Percentiles rank a stretch among this genome's conserved stretches.
phyloP scores from a whole-genome alignment of 2,329 filamentous ascomycete genomes.

The Cladophialophora chaetospira region DNA sequence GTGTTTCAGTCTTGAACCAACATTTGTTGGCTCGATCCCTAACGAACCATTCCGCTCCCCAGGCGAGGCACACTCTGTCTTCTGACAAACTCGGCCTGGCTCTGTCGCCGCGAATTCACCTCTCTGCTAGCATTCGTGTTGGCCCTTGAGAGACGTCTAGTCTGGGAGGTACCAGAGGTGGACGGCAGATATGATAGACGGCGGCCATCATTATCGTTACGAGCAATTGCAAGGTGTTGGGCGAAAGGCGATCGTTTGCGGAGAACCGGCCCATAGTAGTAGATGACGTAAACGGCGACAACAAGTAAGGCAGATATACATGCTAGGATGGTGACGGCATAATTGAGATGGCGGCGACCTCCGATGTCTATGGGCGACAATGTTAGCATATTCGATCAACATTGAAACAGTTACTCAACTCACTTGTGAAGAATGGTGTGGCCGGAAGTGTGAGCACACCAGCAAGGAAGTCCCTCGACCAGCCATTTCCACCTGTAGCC shows the following conservation, averaged over 20 bases:
- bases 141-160: conserved; percentile 22
- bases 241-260: conserved; percentile 66
- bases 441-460: conserved; percentile 65
- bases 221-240: conserved; percentile 58
- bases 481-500: conserved; percentile 68
- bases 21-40: background rate
- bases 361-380: conserved; percentile 50
- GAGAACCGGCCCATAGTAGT: conserved; percentile 63
- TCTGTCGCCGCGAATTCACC: conserved; percentile 23
- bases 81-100: conserved; percentile 22
- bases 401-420: conserved; percentile 30
- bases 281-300: conserved; percentile 65
- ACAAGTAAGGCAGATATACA: conserved; percentile 64
- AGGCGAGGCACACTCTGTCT: conserved; percentile 19
- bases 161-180: conserved; percentile 18
- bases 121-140: conserved; percentile 17
- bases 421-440: conserved; percentile 52
- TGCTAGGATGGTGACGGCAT: conserved; percentile 66
- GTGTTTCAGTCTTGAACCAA: background rate
- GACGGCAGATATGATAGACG: conserved; percentile 40
- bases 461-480: conserved; percentile 65
- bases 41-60: conserved; percentile 16
- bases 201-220: conserved; percentile 37
- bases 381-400: no score
- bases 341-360: conserved; percentile 57